These are phyloP conservation scores for Blastomyces parvus DNA, from an alignment of 2,329 filamentous ascomycete genomes.

Conservation along the genomic window DNA sequence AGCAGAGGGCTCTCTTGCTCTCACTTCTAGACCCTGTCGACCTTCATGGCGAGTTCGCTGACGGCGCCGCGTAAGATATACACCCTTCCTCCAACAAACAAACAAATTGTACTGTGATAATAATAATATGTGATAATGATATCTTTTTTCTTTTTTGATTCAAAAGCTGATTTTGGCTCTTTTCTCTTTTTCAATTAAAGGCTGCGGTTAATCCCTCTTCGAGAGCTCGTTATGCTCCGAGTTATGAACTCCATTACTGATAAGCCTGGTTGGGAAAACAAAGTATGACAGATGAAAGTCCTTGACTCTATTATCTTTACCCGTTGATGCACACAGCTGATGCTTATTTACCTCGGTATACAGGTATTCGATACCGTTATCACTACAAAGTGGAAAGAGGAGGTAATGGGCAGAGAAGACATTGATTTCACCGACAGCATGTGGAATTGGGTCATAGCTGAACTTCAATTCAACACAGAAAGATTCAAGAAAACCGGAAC, in stretches of 20 bases:
- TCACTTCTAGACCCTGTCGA: too few species aligned
- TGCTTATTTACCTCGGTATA: too few species aligned
- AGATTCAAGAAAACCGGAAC: conserved; percentile 33
- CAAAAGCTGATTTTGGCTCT: too few species aligned
- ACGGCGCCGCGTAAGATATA: too few species aligned
- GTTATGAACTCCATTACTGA: conserved; percentile 37
- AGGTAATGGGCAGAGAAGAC: conserved; percentile 18
- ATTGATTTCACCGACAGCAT: conserved; percentile 26
- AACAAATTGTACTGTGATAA: too few species aligned
- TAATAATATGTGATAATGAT: too few species aligned
- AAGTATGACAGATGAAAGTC: conserved; percentile 20
- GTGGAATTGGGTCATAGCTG: conserved; percentile 35
- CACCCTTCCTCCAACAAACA: too few species aligned
- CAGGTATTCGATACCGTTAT: conserved; percentile 15
- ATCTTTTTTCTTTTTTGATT: too few species aligned
- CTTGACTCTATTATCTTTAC: too few species aligned
- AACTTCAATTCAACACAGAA: conserved; percentile 43
- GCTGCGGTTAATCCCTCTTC: conserved; percentile 21
- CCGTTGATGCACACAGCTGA: too few species aligned
- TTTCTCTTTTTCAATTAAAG: conserved; percentile 6
- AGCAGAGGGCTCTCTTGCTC: too few species aligned
- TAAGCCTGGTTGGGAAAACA: conserved; percentile 35
- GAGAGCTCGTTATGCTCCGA: conserved; percentile 34
- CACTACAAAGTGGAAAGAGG: conserved; percentile 27
- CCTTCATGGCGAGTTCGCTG: too few species aligned